phyloP scores from a whole-genome alignment of 1,139 yeast species.

The Yamadazyma epiphylla region DNA sequence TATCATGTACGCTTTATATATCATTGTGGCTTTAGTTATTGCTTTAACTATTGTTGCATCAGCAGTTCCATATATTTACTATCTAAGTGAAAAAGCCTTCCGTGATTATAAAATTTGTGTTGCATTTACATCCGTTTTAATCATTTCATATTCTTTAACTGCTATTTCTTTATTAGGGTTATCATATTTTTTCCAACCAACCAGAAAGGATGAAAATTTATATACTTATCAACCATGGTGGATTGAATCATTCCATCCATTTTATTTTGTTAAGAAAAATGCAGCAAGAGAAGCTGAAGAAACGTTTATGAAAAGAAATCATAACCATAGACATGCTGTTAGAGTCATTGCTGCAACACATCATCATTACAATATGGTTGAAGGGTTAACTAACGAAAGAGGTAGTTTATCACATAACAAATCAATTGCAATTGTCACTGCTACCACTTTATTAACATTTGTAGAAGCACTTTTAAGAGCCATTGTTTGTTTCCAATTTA shows the following conservation, averaged over 20 bases:
- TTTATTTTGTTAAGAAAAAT: constrained; percentile 35
- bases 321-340: constrained; percentile 41
- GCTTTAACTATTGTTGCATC: constrained; percentile 32
- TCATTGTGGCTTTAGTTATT: constrained; percentile 26
- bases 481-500: constrained; percentile 30
- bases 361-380: constrained; percentile 39
- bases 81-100: constrained; percentile 19
- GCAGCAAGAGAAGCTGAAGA: constrained; percentile 40
- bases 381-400: constrained; percentile 38
- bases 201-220: constrained; percentile 38
- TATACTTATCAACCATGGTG: constrained; percentile 49
- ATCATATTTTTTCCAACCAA: constrained; percentile 41
- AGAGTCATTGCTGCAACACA: constrained; percentile 44
- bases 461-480: constrained; percentile 29
- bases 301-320: constrained; percentile 41
- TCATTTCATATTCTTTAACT: constrained; percentile 33
- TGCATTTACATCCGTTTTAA: constrained; percentile 27
- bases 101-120: constrained; percentile 26
- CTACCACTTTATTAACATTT: constrained; percentile 32
- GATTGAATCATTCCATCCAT: constrained; percentile 42
- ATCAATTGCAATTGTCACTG: constrained; percentile 28
- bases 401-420: constrained; percentile 35
- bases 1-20: constrained; percentile 30
- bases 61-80: constrained; percentile 31
- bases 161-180: constrained; percentile 32